Evolutionary conservation across 805 yeast species (phyloP).

Genomic region (Tetrapisispora taiwanensis): DNA sequence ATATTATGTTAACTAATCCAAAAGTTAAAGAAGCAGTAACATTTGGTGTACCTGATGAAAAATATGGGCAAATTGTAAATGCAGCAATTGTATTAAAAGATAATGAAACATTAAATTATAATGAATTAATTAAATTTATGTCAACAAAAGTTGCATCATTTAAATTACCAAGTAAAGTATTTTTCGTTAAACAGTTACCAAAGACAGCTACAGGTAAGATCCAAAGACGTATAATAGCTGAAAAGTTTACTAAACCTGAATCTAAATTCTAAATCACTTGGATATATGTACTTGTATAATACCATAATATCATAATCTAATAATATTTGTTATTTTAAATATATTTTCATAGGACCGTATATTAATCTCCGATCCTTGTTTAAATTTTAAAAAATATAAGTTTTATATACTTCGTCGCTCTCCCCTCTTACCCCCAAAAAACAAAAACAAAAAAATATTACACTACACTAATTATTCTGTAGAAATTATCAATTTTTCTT

Average conservation of each 20-base stretch:
- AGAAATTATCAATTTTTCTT: no score
- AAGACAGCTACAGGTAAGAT: slow-evolving; percentile 74
- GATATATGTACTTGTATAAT: no score
- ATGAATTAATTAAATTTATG: slow-evolving; percentile 40
- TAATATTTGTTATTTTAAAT: no score
- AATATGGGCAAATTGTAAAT: slow-evolving; percentile 62
- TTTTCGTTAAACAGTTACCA: slow-evolving; percentile 52
- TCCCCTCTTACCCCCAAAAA: no score
- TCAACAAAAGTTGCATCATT: slow-evolving; percentile 40
- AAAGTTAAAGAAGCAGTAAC: slow-evolving; percentile 61
- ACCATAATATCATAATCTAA: no score
- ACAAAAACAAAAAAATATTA: no score
- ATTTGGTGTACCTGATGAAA: slow-evolving; percentile 55
- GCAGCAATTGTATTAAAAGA: slow-evolving; percentile 55
- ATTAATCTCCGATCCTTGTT: not conserved
- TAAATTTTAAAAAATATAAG: not conserved
- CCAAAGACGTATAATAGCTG: slow-evolving; percentile 55
- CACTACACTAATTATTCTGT: no score
- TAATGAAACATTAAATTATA: slow-evolving; percentile 29
- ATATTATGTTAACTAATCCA: slow-evolving; percentile 48
- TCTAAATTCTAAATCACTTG: slow-evolving; percentile 7
- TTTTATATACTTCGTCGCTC: no score
- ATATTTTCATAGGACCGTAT: not conserved
- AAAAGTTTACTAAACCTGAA: slow-evolving; percentile 33
- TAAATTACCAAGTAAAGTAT: slow-evolving; percentile 51